A percentile compares a stretch with the other conserved stretches of the same genome.
Conservation (phyloP, 2,329 filamentous ascomycete species). For the Clonostachys rosea region DNA sequence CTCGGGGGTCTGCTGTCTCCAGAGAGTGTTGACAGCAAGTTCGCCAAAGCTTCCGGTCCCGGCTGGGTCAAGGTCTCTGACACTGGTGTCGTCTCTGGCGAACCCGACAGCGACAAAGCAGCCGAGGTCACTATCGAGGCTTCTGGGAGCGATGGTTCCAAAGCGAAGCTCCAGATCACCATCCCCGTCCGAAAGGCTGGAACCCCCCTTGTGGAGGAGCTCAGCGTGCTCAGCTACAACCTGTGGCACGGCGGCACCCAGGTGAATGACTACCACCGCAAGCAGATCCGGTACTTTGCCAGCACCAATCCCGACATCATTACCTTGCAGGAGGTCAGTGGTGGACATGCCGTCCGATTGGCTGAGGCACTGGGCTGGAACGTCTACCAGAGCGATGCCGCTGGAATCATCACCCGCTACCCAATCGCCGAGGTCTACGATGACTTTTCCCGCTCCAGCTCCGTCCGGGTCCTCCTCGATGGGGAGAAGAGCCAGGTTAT, state of each 20-base stretch:
- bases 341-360: constrained; percentile 20
- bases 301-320: constrained; percentile 24
- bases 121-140: constrained; percentile 19
- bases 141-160: constrained; percentile 14
- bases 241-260: constrained; percentile 30
- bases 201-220: constrained; percentile 19
- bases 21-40: constrained; percentile 14
- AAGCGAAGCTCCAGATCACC: constrained; percentile 16
- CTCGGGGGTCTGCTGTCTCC: constrained; percentile 23
- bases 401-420: constrained; percentile 30
- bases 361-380: constrained; percentile 32
- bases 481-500: constrained; percentile 20
- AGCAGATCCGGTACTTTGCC: constrained; percentile 28
- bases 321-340: constrained; percentile 27
- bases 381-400: constrained; percentile 23
- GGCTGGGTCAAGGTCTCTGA: constrained; percentile 23
- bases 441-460: constrained; percentile 17
- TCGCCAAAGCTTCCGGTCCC: constrained; percentile 2
- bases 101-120: constrained; percentile 12
- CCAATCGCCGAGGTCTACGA: constrained; percentile 23
- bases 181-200: constrained; percentile 21
- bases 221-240: constrained; percentile 30
- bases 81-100: constrained; percentile 27
- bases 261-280: constrained; percentile 27
- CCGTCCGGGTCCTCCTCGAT: constrained; percentile 26